A percentile compares a stretch with the other conserved stretches of the same genome.
Evolutionary conservation across 345 rosid genomes (phyloP).

Genomic region (Hypericum androsaemum): DNA sequence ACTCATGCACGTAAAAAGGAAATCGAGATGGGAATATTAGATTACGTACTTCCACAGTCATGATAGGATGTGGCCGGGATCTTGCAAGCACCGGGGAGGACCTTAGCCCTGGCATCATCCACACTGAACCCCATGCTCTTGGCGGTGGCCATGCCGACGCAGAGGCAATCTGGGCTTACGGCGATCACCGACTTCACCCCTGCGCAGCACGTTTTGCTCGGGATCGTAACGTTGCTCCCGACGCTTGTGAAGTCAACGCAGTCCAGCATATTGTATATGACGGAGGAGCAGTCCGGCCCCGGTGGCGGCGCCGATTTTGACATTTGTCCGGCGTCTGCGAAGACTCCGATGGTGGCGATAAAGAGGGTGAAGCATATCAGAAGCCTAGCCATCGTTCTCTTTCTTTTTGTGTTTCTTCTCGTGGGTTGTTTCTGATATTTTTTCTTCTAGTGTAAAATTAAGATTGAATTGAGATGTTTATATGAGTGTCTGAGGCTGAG

Average conservation of each 20-base stretch:
- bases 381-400: no score
- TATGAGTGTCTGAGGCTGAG: no score
- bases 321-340: no score
- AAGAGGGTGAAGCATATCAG: no score
- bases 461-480: no score
- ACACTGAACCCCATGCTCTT: constrained; percentile 22
- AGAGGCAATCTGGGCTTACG: constrained; percentile 19
- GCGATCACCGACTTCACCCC: constrained; percentile 22
- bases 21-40: no score
- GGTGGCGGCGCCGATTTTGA: constrained; percentile 11
- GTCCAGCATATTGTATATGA: constrained; percentile 30
- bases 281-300: constrained; percentile 16
- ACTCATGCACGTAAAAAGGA: no score
- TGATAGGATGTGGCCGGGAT: constrained; percentile 9
- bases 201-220: constrained; percentile 25
- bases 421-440: no score
- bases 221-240: constrained; percentile 12
- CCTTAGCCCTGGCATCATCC: constrained; percentile 19
- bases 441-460: no score
- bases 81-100: constrained; percentile 22
- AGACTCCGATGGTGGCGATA: no score
- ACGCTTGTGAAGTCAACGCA: constrained; percentile 29
- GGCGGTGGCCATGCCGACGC: constrained; percentile 20
- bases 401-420: no score
- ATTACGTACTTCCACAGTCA: no score